phyloP scores from a whole-genome alignment of 768 basidiomycete genomes.

The Pholiota molesta region DNA sequence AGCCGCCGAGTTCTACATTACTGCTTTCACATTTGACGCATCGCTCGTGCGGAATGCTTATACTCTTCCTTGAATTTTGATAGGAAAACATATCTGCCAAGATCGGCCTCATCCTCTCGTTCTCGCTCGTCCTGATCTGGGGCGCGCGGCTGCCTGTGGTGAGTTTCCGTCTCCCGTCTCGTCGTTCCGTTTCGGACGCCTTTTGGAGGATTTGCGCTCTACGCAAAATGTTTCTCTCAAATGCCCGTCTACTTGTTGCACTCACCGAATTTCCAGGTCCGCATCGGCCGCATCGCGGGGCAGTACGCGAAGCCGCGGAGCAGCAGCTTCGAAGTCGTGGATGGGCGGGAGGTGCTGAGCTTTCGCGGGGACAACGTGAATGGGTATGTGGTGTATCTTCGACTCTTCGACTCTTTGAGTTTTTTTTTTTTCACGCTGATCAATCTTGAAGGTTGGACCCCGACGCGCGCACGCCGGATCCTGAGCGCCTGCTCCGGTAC shows the following conservation, averaged over 20 bases:
- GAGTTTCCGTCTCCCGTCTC: no score
- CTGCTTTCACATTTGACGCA: no score
- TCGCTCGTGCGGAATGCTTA: background rate
- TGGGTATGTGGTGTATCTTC: constrained; percentile 68
- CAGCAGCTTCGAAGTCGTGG: constrained; percentile 77
- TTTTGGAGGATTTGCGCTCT: no score
- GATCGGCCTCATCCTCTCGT: constrained; percentile 90
- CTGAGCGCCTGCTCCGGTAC: constrained; percentile 83
- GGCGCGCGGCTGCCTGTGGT: constrained; percentile 94
- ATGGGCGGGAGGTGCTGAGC: constrained; percentile 74
- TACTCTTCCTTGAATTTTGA: background rate
- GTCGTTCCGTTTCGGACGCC: no score
- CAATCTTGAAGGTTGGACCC: no score
- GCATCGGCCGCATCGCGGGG: constrained; percentile 91
- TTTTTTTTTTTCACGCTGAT: no score
- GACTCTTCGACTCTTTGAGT: no score
- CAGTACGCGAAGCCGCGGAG: constrained; percentile 96
- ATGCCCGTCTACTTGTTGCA: no score
- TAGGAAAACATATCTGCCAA: constrained; percentile 88
- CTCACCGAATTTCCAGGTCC: no score
- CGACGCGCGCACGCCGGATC: constrained; percentile 86
- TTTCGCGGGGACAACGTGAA: constrained; percentile 99
- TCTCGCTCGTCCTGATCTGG: constrained; percentile 94
- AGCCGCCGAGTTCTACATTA: no score
- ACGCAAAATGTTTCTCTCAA: no score